Evolutionary conservation across 2,329 filamentous ascomycete species (phyloP), one percentile per base, ranked within the genome.

Genomic region (Neofusicoccum ribis): DNA sequence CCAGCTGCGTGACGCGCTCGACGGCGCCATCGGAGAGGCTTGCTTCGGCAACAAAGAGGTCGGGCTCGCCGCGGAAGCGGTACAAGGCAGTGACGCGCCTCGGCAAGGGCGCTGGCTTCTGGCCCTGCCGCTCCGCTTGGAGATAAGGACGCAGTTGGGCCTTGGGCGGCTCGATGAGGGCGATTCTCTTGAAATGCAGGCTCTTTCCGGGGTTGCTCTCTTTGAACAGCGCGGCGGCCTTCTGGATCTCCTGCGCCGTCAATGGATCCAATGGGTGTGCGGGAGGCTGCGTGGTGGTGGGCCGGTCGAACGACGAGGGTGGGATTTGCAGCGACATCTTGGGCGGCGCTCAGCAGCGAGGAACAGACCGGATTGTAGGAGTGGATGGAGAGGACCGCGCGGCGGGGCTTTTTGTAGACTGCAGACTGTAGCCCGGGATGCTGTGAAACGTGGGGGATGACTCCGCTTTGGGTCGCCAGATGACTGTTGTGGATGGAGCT

Each of bases 81-180:
- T 82, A 78, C 1, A 84, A 78, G 11, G 74, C 74, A 2, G 81
- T 81, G 15, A 70, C 68, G 0, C 82, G 79, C 2, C 73, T 60
- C 8, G 79, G 79, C 3, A 47, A 71, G 0, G 60, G 31, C 11
- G 66, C 7, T 36, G 47, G 17, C 23, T 20, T 36, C 4, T 72
- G 63, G 0, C 72, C 73, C 3, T 71, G 71, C 65, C 81, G 79
- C 56, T 84, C 80, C 62, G 51, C 72, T 5, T 82, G 79, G 0
- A 86, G 74, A 63, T 79, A 86, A 0, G 63, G 64, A 5, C 82
- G 67, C 76, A 86, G 78, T 15, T 78, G 73, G n/a, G 74, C 70
- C 72, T 86, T 87, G 1, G 75, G 72, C 0, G 84, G 84, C 66
- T 86, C 84, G 14, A 72, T 72, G 9, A 86, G 77, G 0, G 82